Evolutionary conservation across 805 yeast species (phyloP), one percentile per base, ranked within the genome.

Genomic region (Saccharomycopsis schoenii): DNA sequence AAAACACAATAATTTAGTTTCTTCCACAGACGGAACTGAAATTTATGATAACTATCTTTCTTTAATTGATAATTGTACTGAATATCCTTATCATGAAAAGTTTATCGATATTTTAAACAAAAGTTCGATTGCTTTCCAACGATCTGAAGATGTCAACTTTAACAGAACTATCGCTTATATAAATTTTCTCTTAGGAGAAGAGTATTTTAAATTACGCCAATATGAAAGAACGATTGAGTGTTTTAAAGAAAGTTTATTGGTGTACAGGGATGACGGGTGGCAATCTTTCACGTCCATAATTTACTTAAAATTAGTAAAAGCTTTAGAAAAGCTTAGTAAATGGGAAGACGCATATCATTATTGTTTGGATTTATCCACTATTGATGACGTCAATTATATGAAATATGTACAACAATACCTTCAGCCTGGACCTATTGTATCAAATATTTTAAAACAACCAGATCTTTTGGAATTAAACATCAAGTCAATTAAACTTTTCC

Each of bases 151-250:
- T n/a, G 55, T 55, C 60, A 70, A 63, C 62, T 75, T 77, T 65
- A 70, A 67, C 39, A 69, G 83, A 62, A 62, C 76, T 2, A 74
- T 77, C 37, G 71, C 77, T 0, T 80, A 73, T 66, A 69, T 80
- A 14, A 74, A 77, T 65, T 81, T 77, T 71, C 76, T 79, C 64
- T 68, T 84, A 9, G 90, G 80, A 0, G 83, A 83, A 56, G 79
- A 75, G 59, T 74, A 76, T 63, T 76, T 67, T 60, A 54, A 60
- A 0, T 43, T 59, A 39, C 55, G 66, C 8, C 71, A 77, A 54
- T 79, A 66, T 65, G 75, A 74, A 10, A 72, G 72, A 68, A 78
- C 85, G 0, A 68, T 76, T 34, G 75, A 75, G 60, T 71, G 74
- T 60, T 80, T 70, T 64, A 74, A 77, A 52, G 72, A 73, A 1